Evolutionary conservation across 805 yeast species (phyloP).

Genomic region (Maudiozyma pseudohumilis): DNA sequence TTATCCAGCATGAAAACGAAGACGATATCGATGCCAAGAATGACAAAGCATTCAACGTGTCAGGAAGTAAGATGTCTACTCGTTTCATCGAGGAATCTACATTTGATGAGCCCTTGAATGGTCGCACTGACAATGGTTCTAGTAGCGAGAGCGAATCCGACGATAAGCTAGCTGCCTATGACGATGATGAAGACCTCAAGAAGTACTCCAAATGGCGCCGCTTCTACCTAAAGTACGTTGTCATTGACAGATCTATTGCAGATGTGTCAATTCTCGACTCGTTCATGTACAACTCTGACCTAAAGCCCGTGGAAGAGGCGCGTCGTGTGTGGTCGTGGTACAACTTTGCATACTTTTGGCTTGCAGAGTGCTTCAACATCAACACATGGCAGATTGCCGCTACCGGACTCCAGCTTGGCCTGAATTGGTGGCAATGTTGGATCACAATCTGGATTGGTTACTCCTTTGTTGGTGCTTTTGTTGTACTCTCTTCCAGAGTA

Average conservation of each 20-base stretch:
- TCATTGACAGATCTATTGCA: constrained; percentile 21
- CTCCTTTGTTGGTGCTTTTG: constrained; percentile 55
- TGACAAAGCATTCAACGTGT: constrained; percentile 1
- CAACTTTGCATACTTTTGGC: constrained; percentile 73
- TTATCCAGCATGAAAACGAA: constrained; percentile 1
- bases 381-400: constrained; percentile 90
- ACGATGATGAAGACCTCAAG: constrained; percentile 1
- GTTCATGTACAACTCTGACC: constrained; percentile 64
- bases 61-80: constrained; percentile 3
- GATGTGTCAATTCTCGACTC: constrained; percentile 47
- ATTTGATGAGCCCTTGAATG: constrained; percentile 1
- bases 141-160: neutral
- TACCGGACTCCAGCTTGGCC: constrained; percentile 67
- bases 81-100: constrained; percentile 2
- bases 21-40: neutral
- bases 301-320: constrained; percentile 64
- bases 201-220: constrained; percentile 15
- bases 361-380: constrained; percentile 82
- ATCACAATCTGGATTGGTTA: constrained; percentile 83
- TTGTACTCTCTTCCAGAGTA: constrained; percentile 61
- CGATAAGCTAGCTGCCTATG: neutral
- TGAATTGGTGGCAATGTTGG: constrained; percentile 91
- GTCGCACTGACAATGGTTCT: neutral
- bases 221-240: constrained; percentile 17
- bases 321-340: constrained; percentile 83